Base-by-base conservation (phyloP, 2,329 filamentous ascomycete genomes). In the Ascochyta viciae-villosae region DNA sequence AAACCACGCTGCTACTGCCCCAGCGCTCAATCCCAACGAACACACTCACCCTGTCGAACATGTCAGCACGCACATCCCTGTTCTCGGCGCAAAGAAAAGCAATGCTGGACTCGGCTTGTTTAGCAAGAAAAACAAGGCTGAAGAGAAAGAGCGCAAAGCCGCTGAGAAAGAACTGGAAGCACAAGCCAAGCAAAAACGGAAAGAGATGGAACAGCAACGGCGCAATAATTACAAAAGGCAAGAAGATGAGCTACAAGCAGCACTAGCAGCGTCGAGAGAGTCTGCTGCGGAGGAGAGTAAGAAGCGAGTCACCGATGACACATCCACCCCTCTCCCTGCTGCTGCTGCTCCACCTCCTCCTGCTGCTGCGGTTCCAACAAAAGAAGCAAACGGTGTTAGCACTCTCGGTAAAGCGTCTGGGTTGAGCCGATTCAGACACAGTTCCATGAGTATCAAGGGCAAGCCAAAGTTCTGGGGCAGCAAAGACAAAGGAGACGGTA, bases 391-490 rank as follows among this genome's bases (percentile, higher is more conserved):
- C 42, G 78, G 81, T 5, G 57, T 59, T 22, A 76, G 73, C 46
- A 76, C 74, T 23, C 62, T 75, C 19, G 64, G 66, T 19, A 65
- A 54, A 12, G 46, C 62, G 33, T 62, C 73, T 46, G 75, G 79
- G 7, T 78, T 95, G 38, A 86, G 85, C 66, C 83, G 90, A 40
- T 87, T 90, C 61, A 85, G 87, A 64, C 83, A 88, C 50, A 86
- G 86, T 9, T 91, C 88, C 74, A 94, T 91, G 78, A 92, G 90
- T 61, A 84, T 96, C 79, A 85, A 90, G 44, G 86, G 88, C 60
- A 91, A 89, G 75, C 89, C 90, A 63, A 88, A 91, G 67, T 85
- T 83, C 29, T 89, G 90, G 68, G 80, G 82, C 12, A 79, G 82
- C 37, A 68, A 69, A 35, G 72, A 77, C 16, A 73, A 72, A 57